These are phyloP conservation scores for Candida lessepsii DNA, from an alignment of 805 yeast species.

Conservation along the genomic window DNA sequence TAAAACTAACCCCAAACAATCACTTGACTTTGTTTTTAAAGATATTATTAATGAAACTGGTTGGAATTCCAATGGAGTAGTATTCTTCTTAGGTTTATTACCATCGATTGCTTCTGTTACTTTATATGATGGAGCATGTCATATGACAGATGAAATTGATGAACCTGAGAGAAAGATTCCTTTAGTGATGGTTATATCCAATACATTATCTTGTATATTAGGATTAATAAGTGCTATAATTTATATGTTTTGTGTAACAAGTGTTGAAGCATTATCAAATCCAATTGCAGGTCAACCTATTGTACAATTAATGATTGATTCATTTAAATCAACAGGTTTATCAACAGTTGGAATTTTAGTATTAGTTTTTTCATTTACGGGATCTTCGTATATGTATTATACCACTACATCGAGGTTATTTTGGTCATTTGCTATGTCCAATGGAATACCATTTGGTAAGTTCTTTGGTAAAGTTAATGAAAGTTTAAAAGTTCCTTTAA, in stretches of 20 bases:
- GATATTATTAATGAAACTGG: slow-evolving; percentile 25
- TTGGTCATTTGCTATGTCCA: slow-evolving; percentile 34
- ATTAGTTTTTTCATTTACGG: slow-evolving; percentile 18
- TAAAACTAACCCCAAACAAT: slow-evolving; percentile 19
- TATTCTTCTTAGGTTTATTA: slow-evolving; percentile 25
- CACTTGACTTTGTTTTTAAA: slow-evolving; percentile 20
- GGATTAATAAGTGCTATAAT: slow-evolving; percentile 32
- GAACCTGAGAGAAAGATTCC: slow-evolving; percentile 30
- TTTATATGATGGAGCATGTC: slow-evolving; percentile 34
- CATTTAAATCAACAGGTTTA: slow-evolving; percentile 23
- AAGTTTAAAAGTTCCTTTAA: slow-evolving; percentile 25
- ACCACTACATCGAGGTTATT: slow-evolving; percentile 32
- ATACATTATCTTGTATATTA: slow-evolving; percentile 23
- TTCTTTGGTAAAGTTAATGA: slow-evolving; percentile 23
- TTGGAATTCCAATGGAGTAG: slow-evolving; percentile 25
- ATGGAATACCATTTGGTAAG: slow-evolving; percentile 31
- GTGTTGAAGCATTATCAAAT: slow-evolving; percentile 14
- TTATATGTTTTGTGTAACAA: slow-evolving; percentile 24
- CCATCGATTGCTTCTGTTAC: slow-evolving; percentile 28
- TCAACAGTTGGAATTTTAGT: slow-evolving; percentile 24
- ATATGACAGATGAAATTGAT: slow-evolving; percentile 34
- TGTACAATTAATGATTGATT: slow-evolving; percentile 23
- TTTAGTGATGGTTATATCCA: slow-evolving; percentile 31
- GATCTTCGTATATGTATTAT: slow-evolving; percentile 20
- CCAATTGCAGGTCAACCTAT: slow-evolving; percentile 25